Conservation (phyloP, 352 stramenopile genomes). For the Blastocystis sp. region DNA sequence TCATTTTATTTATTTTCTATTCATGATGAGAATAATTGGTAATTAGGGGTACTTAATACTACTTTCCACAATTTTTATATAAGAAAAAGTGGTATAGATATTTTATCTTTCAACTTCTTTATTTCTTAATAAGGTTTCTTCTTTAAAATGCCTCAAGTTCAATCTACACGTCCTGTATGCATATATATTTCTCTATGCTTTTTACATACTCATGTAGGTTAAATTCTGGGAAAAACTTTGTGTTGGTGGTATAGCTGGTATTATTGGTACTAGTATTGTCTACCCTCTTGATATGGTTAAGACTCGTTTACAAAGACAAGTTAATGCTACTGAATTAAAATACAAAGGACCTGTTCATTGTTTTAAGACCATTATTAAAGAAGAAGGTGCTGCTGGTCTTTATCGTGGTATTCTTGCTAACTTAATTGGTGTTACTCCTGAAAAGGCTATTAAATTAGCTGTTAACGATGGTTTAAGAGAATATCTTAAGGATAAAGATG, state of each 20-base stretch:
- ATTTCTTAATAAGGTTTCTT: too few relatives aligned
- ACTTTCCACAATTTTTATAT: too few relatives aligned
- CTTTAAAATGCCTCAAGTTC: too few relatives aligned
- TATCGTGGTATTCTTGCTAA: conserved; percentile 56
- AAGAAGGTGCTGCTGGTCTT: conserved; percentile 52
- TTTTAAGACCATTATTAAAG: conserved; percentile 52
- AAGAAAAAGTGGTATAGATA: too few relatives aligned
- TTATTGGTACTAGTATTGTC: conserved; percentile 57
- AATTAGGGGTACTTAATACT: too few relatives aligned
- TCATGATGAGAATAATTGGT: too few relatives aligned
- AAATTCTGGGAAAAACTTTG: conserved; percentile 59
- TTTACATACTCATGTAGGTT: conserved; percentile 47
- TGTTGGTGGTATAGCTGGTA: conserved; percentile 59
- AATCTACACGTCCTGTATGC: too few relatives aligned
- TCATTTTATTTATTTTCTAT: too few relatives aligned
- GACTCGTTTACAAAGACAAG: conserved; percentile 61
- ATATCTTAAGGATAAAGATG: conserved; percentile 50
- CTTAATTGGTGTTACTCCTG: conserved; percentile 57
- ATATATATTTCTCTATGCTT: too few relatives aligned
- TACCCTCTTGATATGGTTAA: conserved; percentile 76
- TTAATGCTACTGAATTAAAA: conserved; percentile 32
- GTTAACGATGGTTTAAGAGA: conserved; percentile 69
- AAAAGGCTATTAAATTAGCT: conserved; percentile 69
- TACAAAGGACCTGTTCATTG: conserved; percentile 53
- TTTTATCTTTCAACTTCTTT: too few relatives aligned